Base-by-base conservation (phyloP, 768 basidiomycete species). In the Clavulina sp. region DNA sequence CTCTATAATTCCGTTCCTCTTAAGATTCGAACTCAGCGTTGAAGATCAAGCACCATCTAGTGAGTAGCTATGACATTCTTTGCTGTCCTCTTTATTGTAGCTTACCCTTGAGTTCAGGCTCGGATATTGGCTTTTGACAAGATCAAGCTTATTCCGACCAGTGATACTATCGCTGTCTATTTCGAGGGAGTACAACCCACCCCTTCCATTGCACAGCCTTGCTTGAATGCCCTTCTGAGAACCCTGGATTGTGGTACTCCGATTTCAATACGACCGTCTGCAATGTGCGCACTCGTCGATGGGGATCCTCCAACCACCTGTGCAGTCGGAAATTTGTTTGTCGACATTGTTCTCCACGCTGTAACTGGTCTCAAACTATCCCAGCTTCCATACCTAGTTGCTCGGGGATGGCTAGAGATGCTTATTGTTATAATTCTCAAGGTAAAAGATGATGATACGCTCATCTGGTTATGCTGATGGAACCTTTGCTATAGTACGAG, bases 341-440 rank as follows among this genome's bases (percentile, higher is more conserved):
- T 79, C 23, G 84, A 86, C 59, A 64, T 79, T 31, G 62, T 71
- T 28, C 64, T 84, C 32, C 66, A 66, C 29, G 62, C 78, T 24
- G 68, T 81, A 53, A 69, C 66, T 7, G 59, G 71, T 21, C 63
- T 66, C 28, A 68, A 74, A 44, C 57, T 80, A 5, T 56, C 64
- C 7, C 58, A 65, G 16, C 60, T 83, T 4, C 80, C 81, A 0
- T 69, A 75, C 41, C 58, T 76, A 41, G 73, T 72, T 1, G 60
- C 75, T 54, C 81, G 84, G 59, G 72, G 68, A 49, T 59, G 82
- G 40, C 64, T 85, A 41, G 81, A 84, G 64, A 66, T 73, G 1
- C 58, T 84, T 23, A 70, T 80, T 52, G 73, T 83, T 40, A 68
- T 78, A 54, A 70, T 82, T 21, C 77, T 78, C 64, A 86, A 86